Percentiles rank a stretch among this genome's conserved stretches.
These are phyloP conservation scores for Naganishia antarctica DNA, from an alignment of 768 basidiomycete genomes.

Conservation along the genomic window DNA sequence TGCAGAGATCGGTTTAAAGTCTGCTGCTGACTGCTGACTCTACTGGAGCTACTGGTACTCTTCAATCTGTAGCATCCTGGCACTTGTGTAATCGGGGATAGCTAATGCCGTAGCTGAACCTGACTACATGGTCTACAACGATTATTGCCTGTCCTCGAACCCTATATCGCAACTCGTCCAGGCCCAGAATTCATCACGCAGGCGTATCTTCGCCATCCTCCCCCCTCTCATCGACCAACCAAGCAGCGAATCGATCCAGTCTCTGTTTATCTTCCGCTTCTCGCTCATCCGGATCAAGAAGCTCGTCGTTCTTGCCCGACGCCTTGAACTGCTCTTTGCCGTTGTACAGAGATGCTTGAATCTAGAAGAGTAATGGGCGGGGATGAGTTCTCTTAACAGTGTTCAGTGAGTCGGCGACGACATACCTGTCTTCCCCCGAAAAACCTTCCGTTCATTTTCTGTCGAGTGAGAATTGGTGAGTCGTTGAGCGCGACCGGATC, in stretches of 20 bases:
- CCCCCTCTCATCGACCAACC: slow-evolving; percentile 60
- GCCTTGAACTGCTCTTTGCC: slow-evolving; percentile 78
- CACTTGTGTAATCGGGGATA: too few species aligned
- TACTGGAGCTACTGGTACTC: too few species aligned
- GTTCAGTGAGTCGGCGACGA: too few species aligned
- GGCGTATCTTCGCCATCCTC: slow-evolving; percentile 29
- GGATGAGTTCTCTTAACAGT: too few species aligned
- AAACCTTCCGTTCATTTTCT: slow-evolving; percentile 94
- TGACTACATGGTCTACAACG: too few species aligned
- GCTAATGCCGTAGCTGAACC: too few species aligned
- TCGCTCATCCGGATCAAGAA: slow-evolving; percentile 55
- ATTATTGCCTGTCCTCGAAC: too few species aligned
- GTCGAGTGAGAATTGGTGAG: background rate
- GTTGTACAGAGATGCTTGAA: slow-evolving; percentile 74
- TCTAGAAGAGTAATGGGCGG: too few species aligned
- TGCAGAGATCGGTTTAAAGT: too few species aligned
- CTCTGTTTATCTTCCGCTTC: slow-evolving; percentile 67
- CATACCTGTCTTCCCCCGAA: slow-evolving; percentile 68
- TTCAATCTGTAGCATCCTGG: too few species aligned
- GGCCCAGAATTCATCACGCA: background rate
- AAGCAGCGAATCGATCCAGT: slow-evolving; percentile 78
- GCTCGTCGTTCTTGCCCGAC: slow-evolving; percentile 66
- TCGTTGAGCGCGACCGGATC: background rate
- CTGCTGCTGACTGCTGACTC: too few species aligned
- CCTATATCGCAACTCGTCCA: background rate